phyloP scores from a whole-genome alignment of 179 eudicot species.

The Spergularia azorica region DNA sequence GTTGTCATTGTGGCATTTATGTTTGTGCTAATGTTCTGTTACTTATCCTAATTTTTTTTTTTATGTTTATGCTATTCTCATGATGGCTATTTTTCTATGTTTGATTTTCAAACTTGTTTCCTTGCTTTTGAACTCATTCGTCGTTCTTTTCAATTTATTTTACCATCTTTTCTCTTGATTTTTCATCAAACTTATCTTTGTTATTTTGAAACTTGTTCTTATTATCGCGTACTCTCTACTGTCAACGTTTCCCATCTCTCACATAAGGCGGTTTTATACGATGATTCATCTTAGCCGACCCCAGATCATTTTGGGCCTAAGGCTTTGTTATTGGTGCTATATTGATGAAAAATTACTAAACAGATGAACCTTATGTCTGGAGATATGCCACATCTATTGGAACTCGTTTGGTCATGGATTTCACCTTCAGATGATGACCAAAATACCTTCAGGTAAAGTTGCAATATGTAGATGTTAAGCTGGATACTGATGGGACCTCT shows the following conservation, averaged over 20 bases:
- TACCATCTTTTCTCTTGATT: no score
- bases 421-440: conserved; percentile 79
- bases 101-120: no score
- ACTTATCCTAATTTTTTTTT: background rate
- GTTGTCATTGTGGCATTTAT: background rate
- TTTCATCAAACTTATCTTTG: no score
- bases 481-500: background rate
- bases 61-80: no score
- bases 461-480: background rate
- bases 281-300: no score
- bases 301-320: no score
- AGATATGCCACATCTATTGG: conserved; percentile 67
- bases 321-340: background rate
- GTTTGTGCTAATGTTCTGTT: background rate
- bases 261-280: no score
- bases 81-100: no score
- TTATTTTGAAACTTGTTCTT: no score
- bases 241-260: no score
- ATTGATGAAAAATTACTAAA: conserved; percentile 14
- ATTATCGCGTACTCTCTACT: no score
- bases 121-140: no score
- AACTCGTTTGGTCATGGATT: conserved; percentile 88
- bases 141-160: background rate
- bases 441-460: conserved; percentile 60
- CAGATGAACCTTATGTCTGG: conserved; percentile 93